phyloP scores from a whole-genome alignment of 345 rosid species.

The Camelina laxa region DNA sequence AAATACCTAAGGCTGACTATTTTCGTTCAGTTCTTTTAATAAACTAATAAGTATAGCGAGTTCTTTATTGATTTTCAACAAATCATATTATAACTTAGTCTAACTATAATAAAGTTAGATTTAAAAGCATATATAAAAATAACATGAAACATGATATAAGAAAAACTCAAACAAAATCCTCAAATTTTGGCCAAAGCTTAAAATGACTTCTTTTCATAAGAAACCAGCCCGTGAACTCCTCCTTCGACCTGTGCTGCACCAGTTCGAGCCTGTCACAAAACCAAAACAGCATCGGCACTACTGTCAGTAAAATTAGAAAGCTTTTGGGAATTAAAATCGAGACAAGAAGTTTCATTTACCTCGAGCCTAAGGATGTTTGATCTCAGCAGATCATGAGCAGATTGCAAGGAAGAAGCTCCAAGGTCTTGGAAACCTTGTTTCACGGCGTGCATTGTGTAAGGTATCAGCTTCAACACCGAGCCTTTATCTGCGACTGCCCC shows the following conservation, averaged over 20 bases:
- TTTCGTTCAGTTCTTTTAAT: background rate
- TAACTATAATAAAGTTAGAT: background rate
- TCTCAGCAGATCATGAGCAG: conserved; percentile 77
- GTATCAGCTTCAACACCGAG: conserved; percentile 77
- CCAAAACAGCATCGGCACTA: conserved; percentile 20
- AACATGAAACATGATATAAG: background rate
- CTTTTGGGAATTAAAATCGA: background rate
- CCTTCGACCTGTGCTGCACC: conserved; percentile 97
- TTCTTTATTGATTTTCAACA: background rate
- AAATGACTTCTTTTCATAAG: conserved; percentile 68
- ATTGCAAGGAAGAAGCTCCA: conserved; percentile 77
- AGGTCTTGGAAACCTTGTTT: conserved; percentile 99
- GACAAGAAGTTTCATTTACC: conserved; percentile 47
- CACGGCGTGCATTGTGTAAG: conserved; percentile 95
- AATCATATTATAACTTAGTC: background rate
- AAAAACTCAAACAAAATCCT: conserved; percentile 10
- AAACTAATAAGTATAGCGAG: background rate
- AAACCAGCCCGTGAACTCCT: conserved; percentile 78
- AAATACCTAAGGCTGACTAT: background rate
- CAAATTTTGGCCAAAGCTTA: conserved; percentile 24
- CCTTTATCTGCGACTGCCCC: conserved; percentile 97
- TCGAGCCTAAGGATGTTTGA: conserved; percentile 80
- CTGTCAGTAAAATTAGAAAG: background rate
- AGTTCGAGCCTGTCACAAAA: conserved; percentile 64
- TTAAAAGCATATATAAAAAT: background rate